Evolutionary conservation across 2,329 filamentous ascomycete genomes (phyloP), one percentile per base, ranked within the genome.

Genomic region (Alternaria conjuncta): DNA sequence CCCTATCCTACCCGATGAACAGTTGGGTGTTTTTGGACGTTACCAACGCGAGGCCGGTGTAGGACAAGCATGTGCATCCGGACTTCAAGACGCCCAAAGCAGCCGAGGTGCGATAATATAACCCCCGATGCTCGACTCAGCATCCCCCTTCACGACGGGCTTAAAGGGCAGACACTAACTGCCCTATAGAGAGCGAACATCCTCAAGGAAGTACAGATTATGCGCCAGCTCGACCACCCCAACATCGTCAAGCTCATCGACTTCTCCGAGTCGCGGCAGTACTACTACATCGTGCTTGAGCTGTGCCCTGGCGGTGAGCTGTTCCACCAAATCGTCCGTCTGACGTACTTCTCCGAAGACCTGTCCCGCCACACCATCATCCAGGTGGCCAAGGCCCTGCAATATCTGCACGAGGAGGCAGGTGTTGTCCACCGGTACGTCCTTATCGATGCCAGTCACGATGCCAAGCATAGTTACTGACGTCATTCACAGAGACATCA

Each of bases 341-440:
- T 99, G 78, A 99, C 96, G 13, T 99, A 98, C 80, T 99, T 99
- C 79, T 98, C 95, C 83, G 96, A 99, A 80, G 91, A 97, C 53
- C 86, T 99, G 2, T 96, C 94, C 57, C 88, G 96, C 70, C 96
- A 98, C 79, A 95, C 98, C 74, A 99, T 99, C 72, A 84, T 90
- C 5, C 95, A 98, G 78, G 96, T 99, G 15, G 96, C 96, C n/a
- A 89, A 96, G 72, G 95, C 96, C 13, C 85, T 99, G 57, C 91
- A 95, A 76, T 98, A 98, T 78, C 82, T 99, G 64, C 96, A 99
- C 73, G 96, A 98, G 77, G 93, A 96, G 73, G 93, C 91, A 69
- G 96, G 96, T 60, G 94, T 99, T 61, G 96, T 99, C 68, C 96
- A 99, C 84, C 92, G 96, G 96, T 98, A 86, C 78, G 91, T 76